Base-by-base conservation (phyloP, 2,329 filamentous ascomycete genomes). In the Epichloe gansuensis region DNA sequence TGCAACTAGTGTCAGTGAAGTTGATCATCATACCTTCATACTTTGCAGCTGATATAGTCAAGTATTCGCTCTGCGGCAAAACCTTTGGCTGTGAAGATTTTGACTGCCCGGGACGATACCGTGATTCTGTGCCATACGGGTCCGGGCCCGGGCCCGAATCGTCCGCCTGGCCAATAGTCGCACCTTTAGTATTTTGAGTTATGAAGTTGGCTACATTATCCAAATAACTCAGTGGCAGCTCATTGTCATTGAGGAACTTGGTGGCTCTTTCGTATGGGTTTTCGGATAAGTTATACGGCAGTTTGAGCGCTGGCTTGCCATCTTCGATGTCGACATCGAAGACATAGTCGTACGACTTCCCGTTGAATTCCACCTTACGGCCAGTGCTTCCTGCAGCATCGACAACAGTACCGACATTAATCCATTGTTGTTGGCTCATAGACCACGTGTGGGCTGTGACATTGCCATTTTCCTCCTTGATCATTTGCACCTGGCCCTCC, bases 311-410 rank as follows among this genome's bases (percentile, higher is more conserved):
- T 12, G 91, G 91, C 63, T 94, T 91, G 50, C 90, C 91, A 62
- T 96, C 91, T 65, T 95, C 88, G 56, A 96, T 94, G 61, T 95
- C 91, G 28, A 96, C 91, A 63, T 96, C 91, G 60, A 97, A 97
- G 8, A 98, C 91, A 62, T 86, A 96, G 65, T 98, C 93, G 66
- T 95, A 98, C 56, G 91, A 87, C 64, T 95, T 81, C 35, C 91
- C 91, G 1, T 87, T 75, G 64, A 91, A 85, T 54, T 83, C 77
- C 7, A 82, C 81, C 69, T 91, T 90, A 54, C 82, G 82, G 11
- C 88, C 87, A 58, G 83, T 88, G 64, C 89, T 94, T 39, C 86
- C 89, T 5, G 86, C 87, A 3, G 89, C 82, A 60, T 95, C 89
- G 11, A 97, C 93, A 0, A 98, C 91, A 0, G 90, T 95, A n/a